phyloP scores from a whole-genome alignment of 75 land plant genomes.

The Adiantum capillusveneris region DNA sequence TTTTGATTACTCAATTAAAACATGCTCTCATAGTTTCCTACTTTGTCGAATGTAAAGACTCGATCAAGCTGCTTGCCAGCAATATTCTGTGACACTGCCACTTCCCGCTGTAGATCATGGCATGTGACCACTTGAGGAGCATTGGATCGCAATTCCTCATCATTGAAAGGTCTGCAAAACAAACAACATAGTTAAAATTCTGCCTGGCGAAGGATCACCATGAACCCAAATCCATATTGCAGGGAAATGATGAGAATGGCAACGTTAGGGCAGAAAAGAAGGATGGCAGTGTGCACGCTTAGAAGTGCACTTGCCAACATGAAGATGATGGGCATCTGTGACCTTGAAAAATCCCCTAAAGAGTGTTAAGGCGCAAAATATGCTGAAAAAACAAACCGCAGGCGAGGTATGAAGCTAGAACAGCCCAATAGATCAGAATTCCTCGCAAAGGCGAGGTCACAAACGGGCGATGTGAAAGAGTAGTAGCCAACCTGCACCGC shows the following conservation, averaged over 20 bases:
- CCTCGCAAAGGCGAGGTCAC: too few species aligned
- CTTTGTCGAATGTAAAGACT: slow-evolving; percentile 84
- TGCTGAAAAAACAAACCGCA: too few species aligned
- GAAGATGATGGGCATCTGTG: too few species aligned
- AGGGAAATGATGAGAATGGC: not conserved
- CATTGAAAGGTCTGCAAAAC: slow-evolving; percentile 57
- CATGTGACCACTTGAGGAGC: slow-evolving; percentile 84
- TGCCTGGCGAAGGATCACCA: not conserved
- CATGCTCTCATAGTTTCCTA: slow-evolving; percentile 4
- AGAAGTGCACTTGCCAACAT: too few species aligned
- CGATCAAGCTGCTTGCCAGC: slow-evolving; percentile 76
- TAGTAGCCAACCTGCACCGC: slow-evolving; percentile 64
- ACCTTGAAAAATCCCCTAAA: too few species aligned
- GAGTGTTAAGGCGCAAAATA: too few species aligned
- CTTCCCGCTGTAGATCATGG: slow-evolving; percentile 65
- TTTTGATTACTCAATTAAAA: too few species aligned
- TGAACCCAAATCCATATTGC: too few species aligned
- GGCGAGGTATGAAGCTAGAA: not conserved
- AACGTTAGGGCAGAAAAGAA: not conserved
- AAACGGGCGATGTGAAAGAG: too few species aligned
- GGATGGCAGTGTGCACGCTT: too few species aligned
- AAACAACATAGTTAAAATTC: not conserved
- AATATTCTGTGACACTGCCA: slow-evolving; percentile 63
- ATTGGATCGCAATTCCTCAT: slow-evolving; percentile 60
- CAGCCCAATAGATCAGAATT: too few species aligned